Evolutionary conservation across 139 green algal species (phyloP).

Genomic region (Nannochloris sp.): DNA sequence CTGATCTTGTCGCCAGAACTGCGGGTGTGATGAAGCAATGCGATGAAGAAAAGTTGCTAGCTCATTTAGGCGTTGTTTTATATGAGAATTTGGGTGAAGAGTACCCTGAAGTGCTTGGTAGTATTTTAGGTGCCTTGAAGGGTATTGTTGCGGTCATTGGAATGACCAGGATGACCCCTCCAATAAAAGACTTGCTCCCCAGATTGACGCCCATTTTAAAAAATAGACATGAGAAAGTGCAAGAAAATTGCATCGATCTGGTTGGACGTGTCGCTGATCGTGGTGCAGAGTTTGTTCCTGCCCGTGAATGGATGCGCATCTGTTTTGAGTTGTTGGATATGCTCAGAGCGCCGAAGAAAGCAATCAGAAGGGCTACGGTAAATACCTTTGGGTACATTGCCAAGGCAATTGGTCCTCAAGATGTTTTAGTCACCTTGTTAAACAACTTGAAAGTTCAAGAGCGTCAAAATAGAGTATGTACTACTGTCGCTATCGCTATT

Average conservation of each 20-base stretch:
- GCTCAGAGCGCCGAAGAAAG: constrained; percentile 97
- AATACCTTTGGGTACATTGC: constrained; percentile 99
- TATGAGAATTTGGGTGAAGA: constrained; percentile 98
- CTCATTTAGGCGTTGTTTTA: constrained; percentile 92
- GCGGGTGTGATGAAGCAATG: constrained; percentile 92
- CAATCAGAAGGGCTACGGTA: constrained; percentile 90
- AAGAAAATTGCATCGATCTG: constrained; percentile 97
- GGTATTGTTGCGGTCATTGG: constrained; percentile 94
- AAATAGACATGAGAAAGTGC: constrained; percentile 89
- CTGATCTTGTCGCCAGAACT: constrained; percentile 92
- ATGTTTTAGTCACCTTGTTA: constrained; percentile 97
- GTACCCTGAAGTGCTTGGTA: constrained; percentile 91
- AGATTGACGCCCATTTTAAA: constrained; percentile 97
- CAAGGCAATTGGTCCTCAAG: constrained; percentile 93
- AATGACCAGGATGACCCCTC: constrained; percentile 97
- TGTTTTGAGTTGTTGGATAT: constrained; percentile 99
- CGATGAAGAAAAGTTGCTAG: constrained; percentile 94
- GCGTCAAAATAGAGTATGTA: constrained; percentile 97
- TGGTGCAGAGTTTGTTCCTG: constrained; percentile 92
- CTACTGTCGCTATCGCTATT: constrained; percentile 98
- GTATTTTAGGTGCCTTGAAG: constrained; percentile 94
- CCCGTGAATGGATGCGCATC: constrained; percentile 99
- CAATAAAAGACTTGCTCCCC: constrained; percentile 98
- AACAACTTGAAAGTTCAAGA: constrained; percentile 99
- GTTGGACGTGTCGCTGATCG: constrained; percentile 96